These are phyloP conservation scores for Kwoniella sp. DNA, from an alignment of 768 basidiomycete genomes.

Conservation along the genomic window DNA sequence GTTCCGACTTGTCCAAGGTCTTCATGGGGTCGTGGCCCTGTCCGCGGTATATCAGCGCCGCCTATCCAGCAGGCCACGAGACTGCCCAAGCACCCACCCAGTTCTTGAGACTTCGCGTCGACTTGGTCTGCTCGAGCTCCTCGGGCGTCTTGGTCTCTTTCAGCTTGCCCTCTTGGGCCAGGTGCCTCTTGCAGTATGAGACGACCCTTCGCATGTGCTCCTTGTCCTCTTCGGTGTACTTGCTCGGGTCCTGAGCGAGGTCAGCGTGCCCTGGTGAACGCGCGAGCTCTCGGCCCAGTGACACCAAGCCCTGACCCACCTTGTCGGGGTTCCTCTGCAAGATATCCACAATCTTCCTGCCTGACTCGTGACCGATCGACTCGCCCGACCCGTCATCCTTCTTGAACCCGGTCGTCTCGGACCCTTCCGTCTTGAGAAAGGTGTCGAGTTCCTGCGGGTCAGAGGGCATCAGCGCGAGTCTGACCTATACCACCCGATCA, in stretches of 20 bases:
- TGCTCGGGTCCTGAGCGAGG: constrained; percentile 24
- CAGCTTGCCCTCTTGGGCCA: constrained; percentile 54
- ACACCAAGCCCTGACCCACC: constrained; percentile 14
- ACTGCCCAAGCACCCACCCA: constrained; percentile 33
- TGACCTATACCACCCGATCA: constrained; percentile 21
- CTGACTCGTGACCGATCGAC: constrained; percentile 48
- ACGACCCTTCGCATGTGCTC: constrained; percentile 51
- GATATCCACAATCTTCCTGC: constrained; percentile 51
- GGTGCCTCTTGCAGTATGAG: constrained; percentile 50
- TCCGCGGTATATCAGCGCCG: neutral
- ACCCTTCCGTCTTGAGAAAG: constrained; percentile 49
- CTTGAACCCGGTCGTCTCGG: constrained; percentile 41
- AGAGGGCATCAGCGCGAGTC: constrained; percentile 36
- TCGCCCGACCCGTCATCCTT: constrained; percentile 47
- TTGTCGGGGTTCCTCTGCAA: constrained; percentile 50
- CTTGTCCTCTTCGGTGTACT: constrained; percentile 51
- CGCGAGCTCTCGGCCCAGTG: neutral
- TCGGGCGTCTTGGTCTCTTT: constrained; percentile 66
- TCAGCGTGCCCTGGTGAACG: neutral
- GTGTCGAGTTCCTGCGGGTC: constrained; percentile 46
- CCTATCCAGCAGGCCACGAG: neutral
- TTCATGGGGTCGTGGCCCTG: constrained; percentile 48
- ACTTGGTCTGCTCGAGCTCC: constrained; percentile 53
- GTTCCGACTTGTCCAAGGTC: constrained; percentile 13
- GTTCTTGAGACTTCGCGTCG: constrained; percentile 47